A percentile compares a stretch with the other conserved stretches of the same genome.
These are phyloP conservation scores for Trichoderma sp. DNA, from an alignment of 2,329 filamentous ascomycete genomes.

Conservation along the genomic window DNA sequence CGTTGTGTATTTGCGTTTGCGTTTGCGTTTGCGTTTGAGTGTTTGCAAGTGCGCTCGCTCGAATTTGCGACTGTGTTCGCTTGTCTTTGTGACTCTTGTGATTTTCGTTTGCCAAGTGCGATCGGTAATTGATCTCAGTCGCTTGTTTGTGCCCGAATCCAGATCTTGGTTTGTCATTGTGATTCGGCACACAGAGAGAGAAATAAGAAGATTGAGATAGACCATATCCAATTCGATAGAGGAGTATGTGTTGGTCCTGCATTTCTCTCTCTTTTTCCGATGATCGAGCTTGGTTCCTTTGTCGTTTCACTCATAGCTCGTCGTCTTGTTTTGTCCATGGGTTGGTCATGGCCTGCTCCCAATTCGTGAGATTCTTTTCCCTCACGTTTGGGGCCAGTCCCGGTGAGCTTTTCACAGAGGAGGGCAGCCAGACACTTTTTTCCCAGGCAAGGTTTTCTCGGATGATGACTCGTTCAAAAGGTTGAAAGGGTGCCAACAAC, in stretches of 20 bases:
- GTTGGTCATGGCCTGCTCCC: slow-evolving; percentile 10
- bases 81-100: neutral
- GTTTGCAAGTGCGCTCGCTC: neutral
- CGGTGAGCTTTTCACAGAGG: neutral
- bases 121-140: neutral
- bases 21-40: neutral
- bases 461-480: neutral
- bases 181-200: neutral
- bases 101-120: neutral
- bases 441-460: neutral
- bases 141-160: neutral
- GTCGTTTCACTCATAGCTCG: neutral
- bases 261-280: neutral
- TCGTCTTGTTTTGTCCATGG: neutral
- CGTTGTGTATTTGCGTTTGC: no score
- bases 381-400: slow-evolving; percentile 16
- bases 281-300: neutral
- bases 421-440: slow-evolving; percentile 1
- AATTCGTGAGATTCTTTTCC: slow-evolving; percentile 9
- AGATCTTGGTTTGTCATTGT: neutral
- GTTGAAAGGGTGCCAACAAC: neutral
- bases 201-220: neutral
- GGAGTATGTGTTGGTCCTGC: neutral
- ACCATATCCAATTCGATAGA: neutral
- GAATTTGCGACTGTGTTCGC: no score